A percentile compares a stretch with the other conserved stretches of the same genome.
These are phyloP conservation scores for Paxillus involutus DNA, from an alignment of 768 basidiomycete genomes.

Conservation along the genomic window DNA sequence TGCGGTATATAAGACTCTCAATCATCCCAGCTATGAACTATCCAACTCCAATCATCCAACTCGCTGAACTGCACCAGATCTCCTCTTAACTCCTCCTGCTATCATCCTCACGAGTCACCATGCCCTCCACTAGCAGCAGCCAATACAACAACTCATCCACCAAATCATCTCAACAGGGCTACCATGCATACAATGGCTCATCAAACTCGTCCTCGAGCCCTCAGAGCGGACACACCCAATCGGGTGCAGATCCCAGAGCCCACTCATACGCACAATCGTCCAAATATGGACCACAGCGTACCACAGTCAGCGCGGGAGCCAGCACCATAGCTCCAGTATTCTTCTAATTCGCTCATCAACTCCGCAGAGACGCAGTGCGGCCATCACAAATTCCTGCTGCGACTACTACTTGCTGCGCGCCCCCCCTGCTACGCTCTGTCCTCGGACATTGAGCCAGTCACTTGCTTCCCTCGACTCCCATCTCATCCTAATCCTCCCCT, in stretches of 20 bases:
- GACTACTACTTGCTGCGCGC: not conserved
- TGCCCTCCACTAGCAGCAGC: constrained; percentile 21
- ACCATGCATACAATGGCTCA: constrained; percentile 9
- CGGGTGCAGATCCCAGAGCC: constrained; percentile 18
- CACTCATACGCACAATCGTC: constrained; percentile 26
- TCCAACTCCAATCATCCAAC: constrained; percentile 1
- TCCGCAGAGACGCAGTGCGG: not conserved
- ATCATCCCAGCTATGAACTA: not conserved
- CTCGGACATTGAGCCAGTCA: constrained; percentile 2
- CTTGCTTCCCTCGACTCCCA: not conserved
- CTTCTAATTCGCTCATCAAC: constrained; percentile 47
- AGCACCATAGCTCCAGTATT: constrained; percentile 55
- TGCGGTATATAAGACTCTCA: constrained; percentile 26
- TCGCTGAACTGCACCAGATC: not conserved
- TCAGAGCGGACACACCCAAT: constrained; percentile 16
- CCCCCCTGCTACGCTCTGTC: not conserved
- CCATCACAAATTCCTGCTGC: not conserved
- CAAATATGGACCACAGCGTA: constrained; percentile 23
- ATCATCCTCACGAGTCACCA: not conserved
- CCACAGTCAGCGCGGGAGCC: constrained; percentile 50
- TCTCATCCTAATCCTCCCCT: not conserved
- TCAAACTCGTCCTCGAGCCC: constrained; percentile 20
- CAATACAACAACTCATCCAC: constrained; percentile 22
- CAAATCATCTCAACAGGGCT: constrained; percentile 10
- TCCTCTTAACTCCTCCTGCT: not conserved